Percentiles rank a stretch among this genome's conserved stretches.
phyloP scores from a whole-genome alignment of 441 rosid genomes.

The Euphorbia corollata region DNA sequence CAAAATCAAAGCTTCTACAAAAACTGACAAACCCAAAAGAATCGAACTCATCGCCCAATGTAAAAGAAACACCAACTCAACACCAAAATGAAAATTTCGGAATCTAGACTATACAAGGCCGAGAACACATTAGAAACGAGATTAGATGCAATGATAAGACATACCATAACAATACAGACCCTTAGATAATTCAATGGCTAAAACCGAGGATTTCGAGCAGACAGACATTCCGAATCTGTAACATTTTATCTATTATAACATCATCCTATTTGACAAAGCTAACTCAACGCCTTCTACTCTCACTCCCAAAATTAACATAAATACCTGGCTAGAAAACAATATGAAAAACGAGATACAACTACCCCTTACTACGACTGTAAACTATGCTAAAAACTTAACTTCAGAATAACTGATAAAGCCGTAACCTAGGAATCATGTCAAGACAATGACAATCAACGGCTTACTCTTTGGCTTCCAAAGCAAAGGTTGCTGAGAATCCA shows the following conservation, averaged over 20 bases:
- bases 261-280: constrained; percentile 25
- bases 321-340: constrained; percentile 19
- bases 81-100: too few species aligned
- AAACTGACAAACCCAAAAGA: too few species aligned
- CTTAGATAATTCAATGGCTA: background rate
- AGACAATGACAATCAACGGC: constrained; percentile 22
- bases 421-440: background rate
- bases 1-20: too few species aligned
- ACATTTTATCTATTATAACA: constrained; percentile 21
- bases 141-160: background rate
- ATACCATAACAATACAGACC: too few species aligned
- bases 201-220: background rate
- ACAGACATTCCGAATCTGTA: constrained; percentile 19
- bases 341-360: too few species aligned
- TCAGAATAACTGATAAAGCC: too few species aligned
- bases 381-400: constrained; percentile 23
- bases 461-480: constrained; percentile 19
- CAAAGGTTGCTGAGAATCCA: background rate
- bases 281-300: constrained; percentile 20
- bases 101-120: too few species aligned
- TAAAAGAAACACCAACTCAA: too few species aligned
- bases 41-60: too few species aligned
- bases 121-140: background rate
- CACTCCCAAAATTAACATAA: constrained; percentile 15
- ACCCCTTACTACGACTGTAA: constrained; percentile 26